Percentiles rank a stretch among this genome's conserved stretches.
Conservation (phyloP, 208 protist species). For the Leishmania braziliensis region DNA sequence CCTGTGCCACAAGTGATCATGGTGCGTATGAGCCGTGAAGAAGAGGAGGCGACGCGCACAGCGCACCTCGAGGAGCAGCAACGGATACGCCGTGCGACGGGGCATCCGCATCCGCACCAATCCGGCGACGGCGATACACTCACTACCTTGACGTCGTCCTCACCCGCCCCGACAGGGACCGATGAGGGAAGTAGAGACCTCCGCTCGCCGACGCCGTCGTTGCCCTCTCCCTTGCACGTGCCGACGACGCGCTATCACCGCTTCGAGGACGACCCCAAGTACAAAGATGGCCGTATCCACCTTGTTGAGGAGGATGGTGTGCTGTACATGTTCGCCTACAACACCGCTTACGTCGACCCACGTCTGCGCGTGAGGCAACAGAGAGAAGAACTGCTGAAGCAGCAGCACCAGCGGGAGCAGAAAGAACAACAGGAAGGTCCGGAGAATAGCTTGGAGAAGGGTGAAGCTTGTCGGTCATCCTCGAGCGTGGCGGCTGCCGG, state of each 20-base stretch:
- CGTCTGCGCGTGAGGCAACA: conserved; percentile 13
- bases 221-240: conserved; percentile 8
- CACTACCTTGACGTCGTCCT: background rate
- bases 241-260: conserved; percentile 29
- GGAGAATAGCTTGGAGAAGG: background rate
- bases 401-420: background rate
- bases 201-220: background rate
- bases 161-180: background rate
- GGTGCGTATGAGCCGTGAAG: conserved; percentile 34
- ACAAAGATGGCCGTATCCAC: conserved; percentile 63
- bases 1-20: conserved; percentile 37
- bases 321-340: conserved; percentile 71
- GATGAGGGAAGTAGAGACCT: background rate
- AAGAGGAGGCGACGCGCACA: conserved; percentile 38
- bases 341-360: conserved; percentile 31
- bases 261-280: conserved; percentile 44
- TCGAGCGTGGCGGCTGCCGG: background rate
- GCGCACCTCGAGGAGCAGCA: conserved; percentile 26
- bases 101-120: background rate
- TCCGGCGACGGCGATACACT: background rate
- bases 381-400: conserved; percentile 14
- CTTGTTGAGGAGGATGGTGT: conserved; percentile 64
- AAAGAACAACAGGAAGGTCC: background rate
- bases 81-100: background rate
- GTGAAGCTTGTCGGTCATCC: background rate